Base-by-base conservation (phyloP, 495 filamentous ascomycete species). In the Glonium stellatum region DNA sequence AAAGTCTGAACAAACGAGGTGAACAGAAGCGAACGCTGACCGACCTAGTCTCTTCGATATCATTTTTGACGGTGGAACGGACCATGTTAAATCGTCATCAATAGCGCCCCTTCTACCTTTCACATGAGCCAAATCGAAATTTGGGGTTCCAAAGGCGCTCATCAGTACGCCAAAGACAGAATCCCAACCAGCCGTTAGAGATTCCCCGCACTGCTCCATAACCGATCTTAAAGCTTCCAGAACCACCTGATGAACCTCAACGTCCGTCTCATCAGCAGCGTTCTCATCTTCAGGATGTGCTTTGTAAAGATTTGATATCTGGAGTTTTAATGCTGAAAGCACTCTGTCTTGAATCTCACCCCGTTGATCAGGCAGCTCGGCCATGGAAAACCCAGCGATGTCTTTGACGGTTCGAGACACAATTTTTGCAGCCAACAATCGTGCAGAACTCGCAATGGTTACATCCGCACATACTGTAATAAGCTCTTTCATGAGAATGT, bases 1-100 rank as follows among this genome's bases (percentile, higher is more conserved):
- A 64, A 97, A 98, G 70, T 98, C 93, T 3, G 93, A 96, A 66
- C 91, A 95, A 41, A 97, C 87, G 5, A 98, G 82, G 67, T 97
- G 91, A 15, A 95, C 69, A 27, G 91, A 93, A 55, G 82, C 85
- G 67, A 97, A 97, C 0, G 91, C 87, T 18, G 89, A 84, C 44
- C 88, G 82, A 49, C 95, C 86, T 8, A 98, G 79, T 51, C 83
- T 84, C 58, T 82, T 76, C 5, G 90, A 91, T 34, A 72, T 68
- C 6, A 74, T 60, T 25, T 67, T 5, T 23, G 36, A n/a, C 4
- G 52, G 18, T 42, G 18, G 31, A 37, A 55, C 13, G 23, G 18
- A 55, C 55, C 23, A 55, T 8, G 15, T 15, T 21, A 31, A 31
- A 6, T 47, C 44, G 22, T 25, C 27, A 44, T 39, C 47, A 8